Percentiles rank a stretch among this genome's conserved stretches.
phyloP scores from a whole-genome alignment of 768 basidiomycete genomes.

The Thelephora aurantiotincta region DNA sequence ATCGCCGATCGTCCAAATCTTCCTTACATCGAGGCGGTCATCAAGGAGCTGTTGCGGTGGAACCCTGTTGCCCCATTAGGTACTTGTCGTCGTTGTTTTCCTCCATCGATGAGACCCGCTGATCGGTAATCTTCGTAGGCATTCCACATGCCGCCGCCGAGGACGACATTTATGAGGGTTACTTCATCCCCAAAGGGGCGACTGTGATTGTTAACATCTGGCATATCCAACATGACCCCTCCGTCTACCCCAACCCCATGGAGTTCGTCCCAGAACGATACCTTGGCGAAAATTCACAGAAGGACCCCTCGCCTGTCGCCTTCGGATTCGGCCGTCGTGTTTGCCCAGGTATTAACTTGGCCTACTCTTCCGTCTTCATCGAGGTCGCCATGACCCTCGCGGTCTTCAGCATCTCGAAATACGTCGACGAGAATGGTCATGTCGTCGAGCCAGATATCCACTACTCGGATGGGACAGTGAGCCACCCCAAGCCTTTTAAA shows the following conservation, averaged over 20 bases:
- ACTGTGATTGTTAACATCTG: conserved; percentile 6
- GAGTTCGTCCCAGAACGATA: conserved; percentile 29
- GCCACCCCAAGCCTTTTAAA: conserved; percentile 16
- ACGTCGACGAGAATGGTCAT: conserved; percentile 8
- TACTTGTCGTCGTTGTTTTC: neutral
- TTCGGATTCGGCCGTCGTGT: neutral
- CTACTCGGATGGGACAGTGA: conserved; percentile 10
- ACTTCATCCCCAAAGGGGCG: conserved; percentile 1
- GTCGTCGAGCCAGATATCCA: conserved; percentile 9
- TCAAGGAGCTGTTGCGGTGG: conserved; percentile 7
- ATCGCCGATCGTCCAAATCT: conserved; percentile 2
- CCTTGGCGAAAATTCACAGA: conserved; percentile 6
- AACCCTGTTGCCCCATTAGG: conserved; percentile 2
- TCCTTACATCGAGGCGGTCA: conserved; percentile 5
- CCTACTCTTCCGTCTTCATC: conserved; percentile 2
- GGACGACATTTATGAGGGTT: neutral
- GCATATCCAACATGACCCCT: conserved; percentile 17
- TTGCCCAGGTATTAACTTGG: conserved; percentile 14
- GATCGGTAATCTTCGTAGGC: neutral
- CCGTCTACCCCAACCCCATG: conserved; percentile 24
- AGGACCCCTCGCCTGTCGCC: neutral
- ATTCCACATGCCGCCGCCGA: neutral
- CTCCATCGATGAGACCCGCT: neutral
- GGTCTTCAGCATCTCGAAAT: conserved; percentile 12
- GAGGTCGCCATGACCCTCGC: neutral